A percentile compares a stretch with the other conserved stretches of the same genome.
Conservation (phyloP, 805 yeast genomes). For the Komagataella mondaviorum region DNA sequence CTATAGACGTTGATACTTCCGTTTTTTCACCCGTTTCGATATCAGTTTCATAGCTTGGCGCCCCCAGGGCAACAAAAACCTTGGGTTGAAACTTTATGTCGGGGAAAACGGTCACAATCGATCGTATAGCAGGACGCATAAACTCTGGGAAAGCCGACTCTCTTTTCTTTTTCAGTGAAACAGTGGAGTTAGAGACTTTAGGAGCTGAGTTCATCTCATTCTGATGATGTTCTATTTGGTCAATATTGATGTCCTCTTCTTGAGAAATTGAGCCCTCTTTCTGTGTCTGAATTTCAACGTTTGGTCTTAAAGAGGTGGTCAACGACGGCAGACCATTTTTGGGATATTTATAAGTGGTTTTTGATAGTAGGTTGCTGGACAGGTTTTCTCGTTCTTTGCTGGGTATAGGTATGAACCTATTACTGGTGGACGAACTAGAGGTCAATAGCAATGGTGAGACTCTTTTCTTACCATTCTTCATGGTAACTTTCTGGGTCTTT, state of each 20-base stretch:
- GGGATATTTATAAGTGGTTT: constrained; percentile 21
- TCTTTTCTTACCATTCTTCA: constrained; percentile 65
- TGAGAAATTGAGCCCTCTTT: constrained; percentile 16
- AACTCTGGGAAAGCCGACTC: constrained; percentile 18
- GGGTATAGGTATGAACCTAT: constrained; percentile 14
- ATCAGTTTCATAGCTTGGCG: background rate
- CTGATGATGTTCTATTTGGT: constrained; percentile 26
- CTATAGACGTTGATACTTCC: constrained; percentile 18
- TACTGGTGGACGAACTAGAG: background rate
- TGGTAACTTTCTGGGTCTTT: constrained; percentile 34
- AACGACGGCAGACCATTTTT: constrained; percentile 12
- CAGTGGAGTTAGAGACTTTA: background rate
- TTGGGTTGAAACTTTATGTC: constrained; percentile 17
- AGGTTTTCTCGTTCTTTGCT: constrained; percentile 14
- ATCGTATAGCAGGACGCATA: constrained; percentile 10
- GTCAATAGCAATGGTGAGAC: constrained; percentile 62
- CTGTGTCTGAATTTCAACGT: constrained; percentile 47
- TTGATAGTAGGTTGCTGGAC: constrained; percentile 19
- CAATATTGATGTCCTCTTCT: constrained; percentile 19
- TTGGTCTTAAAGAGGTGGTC: constrained; percentile 53
- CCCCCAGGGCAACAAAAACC: constrained; percentile 8
- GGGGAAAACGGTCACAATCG: constrained; percentile 14
- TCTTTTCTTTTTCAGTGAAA: constrained; percentile 16
- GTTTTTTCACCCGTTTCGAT: constrained; percentile 8
- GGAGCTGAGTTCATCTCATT: constrained; percentile 19